A percentile compares a stretch with the other conserved stretches of the same genome.
Conservation (phyloP, 257 asterid species). For the Salvia rosmarinus region DNA sequence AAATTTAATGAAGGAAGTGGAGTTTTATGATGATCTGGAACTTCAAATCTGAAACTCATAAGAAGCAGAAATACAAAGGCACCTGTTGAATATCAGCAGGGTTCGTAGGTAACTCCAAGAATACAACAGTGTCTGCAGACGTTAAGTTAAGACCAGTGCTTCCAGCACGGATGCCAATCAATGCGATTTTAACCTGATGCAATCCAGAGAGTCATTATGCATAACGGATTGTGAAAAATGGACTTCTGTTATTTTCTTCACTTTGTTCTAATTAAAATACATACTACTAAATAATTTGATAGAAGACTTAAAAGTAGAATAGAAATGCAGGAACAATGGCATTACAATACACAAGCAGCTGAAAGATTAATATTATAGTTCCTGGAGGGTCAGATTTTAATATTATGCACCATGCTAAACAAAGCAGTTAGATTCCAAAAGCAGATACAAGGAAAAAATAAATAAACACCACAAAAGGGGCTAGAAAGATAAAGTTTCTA, state of each 20-base stretch:
- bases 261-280: constrained; percentile 18
- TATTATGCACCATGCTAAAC: constrained; percentile 21
- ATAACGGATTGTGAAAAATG: constrained; percentile 11
- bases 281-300: background rate
- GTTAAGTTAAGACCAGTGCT: constrained; percentile 91
- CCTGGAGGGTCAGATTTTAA: constrained; percentile 17
- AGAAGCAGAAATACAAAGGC: constrained; percentile 28
- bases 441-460: background rate
- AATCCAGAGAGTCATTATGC: constrained; percentile 26
- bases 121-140: constrained; percentile 88
- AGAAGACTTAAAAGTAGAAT: constrained; percentile 24
- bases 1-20: background rate
- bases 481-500: background rate
- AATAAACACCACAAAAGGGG: constrained; percentile 12
- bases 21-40: constrained; percentile 24
- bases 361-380: constrained; percentile 24
- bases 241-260: constrained; percentile 1
- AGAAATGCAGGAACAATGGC: constrained; percentile 14
- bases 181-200: constrained; percentile 81
- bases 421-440: constrained; percentile 5
- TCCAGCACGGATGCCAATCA: constrained; percentile 95
- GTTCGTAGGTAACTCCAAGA: constrained; percentile 81
- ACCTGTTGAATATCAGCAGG: constrained; percentile 90
- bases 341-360: constrained; percentile 24
- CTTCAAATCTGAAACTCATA: constrained; percentile 27